Conservation (phyloP, 2,329 filamentous ascomycete genomes). For the Botrytis hyacinthi region DNA sequence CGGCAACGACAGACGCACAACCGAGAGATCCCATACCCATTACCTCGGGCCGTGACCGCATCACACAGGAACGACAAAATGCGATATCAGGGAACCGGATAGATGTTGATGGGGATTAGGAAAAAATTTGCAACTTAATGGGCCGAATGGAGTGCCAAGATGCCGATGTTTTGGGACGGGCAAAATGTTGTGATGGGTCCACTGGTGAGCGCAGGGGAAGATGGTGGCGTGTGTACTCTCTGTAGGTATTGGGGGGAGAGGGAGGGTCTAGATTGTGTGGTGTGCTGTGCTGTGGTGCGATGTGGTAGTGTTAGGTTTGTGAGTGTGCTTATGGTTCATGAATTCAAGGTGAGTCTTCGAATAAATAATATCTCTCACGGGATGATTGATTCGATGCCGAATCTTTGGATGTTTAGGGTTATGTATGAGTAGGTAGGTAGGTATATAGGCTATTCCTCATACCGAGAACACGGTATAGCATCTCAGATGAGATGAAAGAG, state of each 20-base stretch:
- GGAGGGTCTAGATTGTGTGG: not conserved
- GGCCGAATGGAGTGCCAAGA: not conserved
- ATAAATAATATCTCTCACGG: not conserved
- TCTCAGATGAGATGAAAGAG: not conserved
- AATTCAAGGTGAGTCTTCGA: not conserved
- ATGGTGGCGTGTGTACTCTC: not conserved
- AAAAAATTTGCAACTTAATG: not conserved
- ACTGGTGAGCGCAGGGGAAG: not conserved
- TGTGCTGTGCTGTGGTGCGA: not conserved
- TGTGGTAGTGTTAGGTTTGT: not conserved
- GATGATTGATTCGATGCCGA: not conserved
- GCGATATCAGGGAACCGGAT: not conserved
- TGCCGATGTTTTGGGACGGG: not conserved
- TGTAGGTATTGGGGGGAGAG: not conserved
- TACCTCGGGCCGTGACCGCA: slow-evolving; percentile 3
- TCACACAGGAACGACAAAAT: not conserved
- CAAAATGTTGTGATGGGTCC: not conserved
- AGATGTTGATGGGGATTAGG: not conserved
- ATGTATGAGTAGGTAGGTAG: too few species aligned
- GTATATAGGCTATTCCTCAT: not conserved
- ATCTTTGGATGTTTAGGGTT: not conserved
- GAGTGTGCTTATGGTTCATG: not conserved
- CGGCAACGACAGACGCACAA: not conserved
- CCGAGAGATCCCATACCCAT: not conserved
- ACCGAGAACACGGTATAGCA: not conserved